Base-by-base conservation (phyloP, 139 green algal genomes). In the Penium margaritaceum region DNA sequence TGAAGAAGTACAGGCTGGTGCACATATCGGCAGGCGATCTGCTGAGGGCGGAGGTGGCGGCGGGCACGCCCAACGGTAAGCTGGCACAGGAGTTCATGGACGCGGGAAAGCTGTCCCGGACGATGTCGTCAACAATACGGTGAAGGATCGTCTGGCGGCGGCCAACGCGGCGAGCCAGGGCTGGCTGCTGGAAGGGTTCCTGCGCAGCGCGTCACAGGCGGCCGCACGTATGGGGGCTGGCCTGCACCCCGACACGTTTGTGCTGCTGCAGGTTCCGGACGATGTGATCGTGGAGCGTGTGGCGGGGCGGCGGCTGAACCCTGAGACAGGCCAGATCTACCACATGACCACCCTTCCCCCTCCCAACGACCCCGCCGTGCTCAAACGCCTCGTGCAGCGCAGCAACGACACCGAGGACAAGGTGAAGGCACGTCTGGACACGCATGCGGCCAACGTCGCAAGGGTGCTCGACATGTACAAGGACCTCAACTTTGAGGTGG, bases 141-240 rank as follows among this genome's bases (percentile, higher is more conserved):
- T 97, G 6, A 91, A 91, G 76, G 75, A 76, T 37, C 77, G 88
- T 30, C 78, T 96, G 30, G 79, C 64, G 0, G 62, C 41, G 61
- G 44, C 72, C 19, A 62, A 73, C 62, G 57, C 34, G n/a, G 39
- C 30, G 62, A 17, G 53, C 61, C 84, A 66, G 0, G 94, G 94
- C 30, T 99, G 94, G 94, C 86, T 99, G 63, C 82, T 99, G 74
- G 94, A 99, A 72, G 94, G 94, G 43, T 99, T 98, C 82, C 94
- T 94, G 0, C 87, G 94, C 54, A 93, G 85, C 67, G 88, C 77
- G 0, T 87, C 87, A 3, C 94, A 99, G 84, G 94, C 94, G 4
- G n/a, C n/a, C n/a, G 94, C 94, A 14, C 95, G 98, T 60, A 86
- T 94, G 74, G 84, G 90, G 68, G 87, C 90, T 37, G 87, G 88